These are phyloP conservation scores for Suillus subalutaceus DNA, from an alignment of 768 basidiomycete genomes.

Conservation along the genomic window DNA sequence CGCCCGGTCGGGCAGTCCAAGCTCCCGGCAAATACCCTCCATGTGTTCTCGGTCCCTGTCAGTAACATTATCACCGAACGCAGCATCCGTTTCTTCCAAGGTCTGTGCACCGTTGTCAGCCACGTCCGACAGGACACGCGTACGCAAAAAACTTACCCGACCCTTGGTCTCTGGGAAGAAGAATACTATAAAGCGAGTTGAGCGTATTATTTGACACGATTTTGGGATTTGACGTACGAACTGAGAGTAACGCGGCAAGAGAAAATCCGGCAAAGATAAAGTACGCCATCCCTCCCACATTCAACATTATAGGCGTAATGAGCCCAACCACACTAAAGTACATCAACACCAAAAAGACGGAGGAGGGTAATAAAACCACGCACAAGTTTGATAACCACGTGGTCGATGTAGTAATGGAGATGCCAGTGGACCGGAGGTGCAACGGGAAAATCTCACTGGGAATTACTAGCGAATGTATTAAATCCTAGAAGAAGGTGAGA, in stretches of 20 bases:
- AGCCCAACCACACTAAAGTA: slow-evolving; percentile 31
- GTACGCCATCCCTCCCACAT: slow-evolving; percentile 29
- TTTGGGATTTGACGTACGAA: slow-evolving; percentile 21
- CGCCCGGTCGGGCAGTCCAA: slow-evolving; percentile 31
- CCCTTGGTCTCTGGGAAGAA: slow-evolving; percentile 38
- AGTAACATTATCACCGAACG: slow-evolving; percentile 31
- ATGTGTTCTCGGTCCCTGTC: slow-evolving; percentile 32
- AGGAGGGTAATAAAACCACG: slow-evolving; percentile 27
- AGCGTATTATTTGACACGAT: neutral
- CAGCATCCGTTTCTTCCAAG: slow-evolving; percentile 37
- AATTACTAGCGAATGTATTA: slow-evolving; percentile 31
- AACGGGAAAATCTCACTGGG: slow-evolving; percentile 46
- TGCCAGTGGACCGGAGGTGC: slow-evolving; percentile 43
- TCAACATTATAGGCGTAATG: slow-evolving; percentile 49
- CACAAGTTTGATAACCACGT: slow-evolving; percentile 47
- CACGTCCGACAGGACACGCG: neutral
- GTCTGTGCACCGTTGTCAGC: slow-evolving; percentile 22
- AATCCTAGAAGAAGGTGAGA: slow-evolving; percentile 8
- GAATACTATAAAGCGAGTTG: slow-evolving; percentile 18
- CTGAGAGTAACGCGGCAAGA: slow-evolving; percentile 33
- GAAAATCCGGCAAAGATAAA: slow-evolving; percentile 38
- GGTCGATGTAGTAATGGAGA: slow-evolving; percentile 44
- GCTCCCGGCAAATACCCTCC: slow-evolving; percentile 30
- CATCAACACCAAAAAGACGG: neutral
- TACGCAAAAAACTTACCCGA: slow-evolving; percentile 41